Base-by-base conservation (phyloP, 208 protist genomes). In the Trypanosomatidae sp. region DNA sequence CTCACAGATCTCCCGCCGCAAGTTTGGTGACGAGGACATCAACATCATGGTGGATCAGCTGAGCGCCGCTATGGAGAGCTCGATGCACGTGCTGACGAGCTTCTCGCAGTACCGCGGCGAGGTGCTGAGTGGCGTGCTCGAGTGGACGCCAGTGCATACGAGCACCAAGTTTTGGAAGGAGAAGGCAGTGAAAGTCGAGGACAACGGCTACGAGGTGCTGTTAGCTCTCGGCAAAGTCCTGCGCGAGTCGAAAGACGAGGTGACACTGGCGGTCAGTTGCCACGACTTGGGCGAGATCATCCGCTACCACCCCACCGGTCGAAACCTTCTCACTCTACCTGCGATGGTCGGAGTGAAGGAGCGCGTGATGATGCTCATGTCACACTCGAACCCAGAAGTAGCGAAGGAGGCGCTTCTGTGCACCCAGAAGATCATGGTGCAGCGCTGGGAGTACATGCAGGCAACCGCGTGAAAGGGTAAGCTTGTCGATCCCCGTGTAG, bases 111-210 rank as follows among this genome's bases (percentile, higher is more conserved):
- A 98, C 79, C 80, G 86, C 25, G 92, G 93, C 52, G 95, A 98
- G 77, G 91, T 98, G 44, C 83, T 95, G 49, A 93, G 83, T 58
- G 91, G 88, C 36, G 71, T 83, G 43, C 88, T 98, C 10, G 92
- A 98, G 77, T 98, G 95, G 94, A 94, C 88, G 6, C 95, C 95
- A 13, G 92, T 97, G 52, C 96, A 98, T 85, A 97, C 88, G 12
- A 95, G 86, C 74, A 86, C 82, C 13, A 98, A 98, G 81, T 98
- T 98, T 78, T 98, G 96, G 94, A 92, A 91, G 69, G 92, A 98
- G 68, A 98, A 98, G 74, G 83, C 87, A 43, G 80, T 82, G 62
- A 86, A 96, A 39, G 92, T 98, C 36, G 96, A 98, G 69, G 84
- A 87, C 53, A 91, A 97, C 81, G 78, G 92, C 64, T 98, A 94